These are phyloP conservation scores for Rhododendron molle DNA, from an alignment of 148 eudicot genomes.

Conservation along the genomic window DNA sequence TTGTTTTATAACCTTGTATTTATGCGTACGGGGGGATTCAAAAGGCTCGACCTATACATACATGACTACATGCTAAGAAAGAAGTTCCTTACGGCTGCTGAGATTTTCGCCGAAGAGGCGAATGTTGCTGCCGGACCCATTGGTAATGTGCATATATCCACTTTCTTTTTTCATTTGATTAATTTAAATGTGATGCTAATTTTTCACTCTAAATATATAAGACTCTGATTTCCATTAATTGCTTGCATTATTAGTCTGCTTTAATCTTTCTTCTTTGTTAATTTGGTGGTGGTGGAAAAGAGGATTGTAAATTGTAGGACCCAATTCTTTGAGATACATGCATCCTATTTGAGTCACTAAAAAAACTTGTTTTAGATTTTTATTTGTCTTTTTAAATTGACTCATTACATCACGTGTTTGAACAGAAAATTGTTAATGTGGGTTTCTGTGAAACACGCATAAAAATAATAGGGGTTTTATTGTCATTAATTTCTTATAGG, in stretches of 20 bases:
- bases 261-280: background rate
- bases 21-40: background rate
- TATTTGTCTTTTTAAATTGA: too few relatives aligned
- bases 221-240: background rate
- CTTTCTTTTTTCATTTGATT: background rate
- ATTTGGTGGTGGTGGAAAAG: background rate
- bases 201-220: background rate
- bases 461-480: background rate
- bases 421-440: background rate
- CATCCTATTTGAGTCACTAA: background rate
- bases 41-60: slow-evolving; percentile 31
- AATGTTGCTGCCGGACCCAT: slow-evolving; percentile 12
- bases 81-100: slow-evolving; percentile 24
- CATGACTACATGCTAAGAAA: slow-evolving; percentile 28
- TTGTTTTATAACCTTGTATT: background rate
- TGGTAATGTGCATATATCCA: slow-evolving; percentile 15
- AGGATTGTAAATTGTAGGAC: background rate
- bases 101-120: slow-evolving; percentile 34
- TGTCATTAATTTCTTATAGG: background rate
- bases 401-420: background rate
- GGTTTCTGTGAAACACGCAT: background rate
- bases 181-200: background rate
- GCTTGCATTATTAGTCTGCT: background rate
- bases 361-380: too few relatives aligned
- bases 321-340: background rate